Evolutionary conservation across 441 rosid species (phyloP).

Genomic region (Syzygium malaccense): DNA sequence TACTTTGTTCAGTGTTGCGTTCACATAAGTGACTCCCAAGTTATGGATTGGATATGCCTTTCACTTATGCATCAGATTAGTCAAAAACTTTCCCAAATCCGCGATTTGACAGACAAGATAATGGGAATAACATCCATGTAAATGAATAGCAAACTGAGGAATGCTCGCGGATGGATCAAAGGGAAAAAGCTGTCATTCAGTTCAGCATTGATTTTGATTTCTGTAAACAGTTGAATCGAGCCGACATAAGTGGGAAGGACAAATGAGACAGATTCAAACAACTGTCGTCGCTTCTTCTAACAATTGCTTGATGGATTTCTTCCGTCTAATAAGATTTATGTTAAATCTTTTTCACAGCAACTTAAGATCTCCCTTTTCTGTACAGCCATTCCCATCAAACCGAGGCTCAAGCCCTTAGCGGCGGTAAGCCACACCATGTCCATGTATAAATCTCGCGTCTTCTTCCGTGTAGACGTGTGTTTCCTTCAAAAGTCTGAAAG

Average conservation of each 20-base stretch:
- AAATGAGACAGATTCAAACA: background rate
- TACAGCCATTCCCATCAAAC: constrained; percentile 19
- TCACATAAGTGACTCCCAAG: background rate
- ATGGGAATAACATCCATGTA: background rate
- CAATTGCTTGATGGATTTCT: background rate
- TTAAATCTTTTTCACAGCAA: background rate
- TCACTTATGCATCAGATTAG: background rate
- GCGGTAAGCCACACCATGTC: constrained; percentile 72
- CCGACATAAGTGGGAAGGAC: background rate
- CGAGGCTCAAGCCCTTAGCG: constrained; percentile 18
- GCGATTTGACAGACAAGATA: background rate
- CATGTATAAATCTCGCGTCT: constrained; percentile 81
- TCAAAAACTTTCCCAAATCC: background rate
- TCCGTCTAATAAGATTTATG: background rate
- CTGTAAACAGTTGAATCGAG: background rate
- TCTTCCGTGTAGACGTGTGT: constrained; percentile 90
- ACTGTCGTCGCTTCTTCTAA: background rate
- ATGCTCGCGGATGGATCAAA: background rate
- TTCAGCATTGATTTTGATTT: background rate
- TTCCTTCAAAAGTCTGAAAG: constrained; percentile 70
- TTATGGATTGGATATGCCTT: background rate
- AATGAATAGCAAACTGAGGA: background rate
- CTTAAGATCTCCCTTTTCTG: background rate
- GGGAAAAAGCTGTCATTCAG: background rate
- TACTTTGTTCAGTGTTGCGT: background rate